Base-by-base conservation (phyloP, 352 stramenopile species). In the Globisporangium recalcitrans region DNA sequence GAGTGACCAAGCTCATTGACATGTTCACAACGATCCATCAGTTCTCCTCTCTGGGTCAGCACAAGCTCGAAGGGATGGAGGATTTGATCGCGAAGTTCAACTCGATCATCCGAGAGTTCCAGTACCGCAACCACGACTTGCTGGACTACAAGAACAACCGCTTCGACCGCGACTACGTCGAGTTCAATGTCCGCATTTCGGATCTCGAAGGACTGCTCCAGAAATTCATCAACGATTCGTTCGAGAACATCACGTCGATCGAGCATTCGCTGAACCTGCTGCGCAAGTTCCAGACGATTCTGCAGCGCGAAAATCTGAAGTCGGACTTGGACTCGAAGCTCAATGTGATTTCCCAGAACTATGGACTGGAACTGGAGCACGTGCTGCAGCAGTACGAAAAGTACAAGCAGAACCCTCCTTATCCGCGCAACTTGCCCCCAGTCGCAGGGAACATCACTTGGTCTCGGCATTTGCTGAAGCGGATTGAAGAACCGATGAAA, bases 341-440 rank as follows among this genome's bases (percentile, higher is more conserved):
- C 52, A 98, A 98, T 72, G 96, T 99, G 48, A 99, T 99, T 60
- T 99, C 98, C 68, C 95, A 99, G 71, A 99, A 99, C 70, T 99
- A 99, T 65, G 96, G 96, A 4, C 71, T 98, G 22, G 97, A 99
- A 67, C 85, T 99, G 2, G 97, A 99, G 74, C 93, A 98, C 63
- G 96, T 99, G 3, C 84, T 99, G 52, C 89, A 98, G 71, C 91
- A 99, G 52, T 99, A 99, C 66, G 97, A 99, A 53, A 98, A 98
- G 67, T 90, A 99, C 74, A 99, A 99, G 69, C 91, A 98, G 59
- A 97, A 97, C 58, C 97, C 96, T 53, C 96, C 96, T 19, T 98
- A 99, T 40, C 91, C 96, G 26, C 88, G 97, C 7, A 99, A 99
- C 63, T 63, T 99, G 29, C 97, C 97, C 19, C 97, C 97, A 0